phyloP scores from a whole-genome alignment of 352 stramenopile species.

The Pythium oligandrum region DNA sequence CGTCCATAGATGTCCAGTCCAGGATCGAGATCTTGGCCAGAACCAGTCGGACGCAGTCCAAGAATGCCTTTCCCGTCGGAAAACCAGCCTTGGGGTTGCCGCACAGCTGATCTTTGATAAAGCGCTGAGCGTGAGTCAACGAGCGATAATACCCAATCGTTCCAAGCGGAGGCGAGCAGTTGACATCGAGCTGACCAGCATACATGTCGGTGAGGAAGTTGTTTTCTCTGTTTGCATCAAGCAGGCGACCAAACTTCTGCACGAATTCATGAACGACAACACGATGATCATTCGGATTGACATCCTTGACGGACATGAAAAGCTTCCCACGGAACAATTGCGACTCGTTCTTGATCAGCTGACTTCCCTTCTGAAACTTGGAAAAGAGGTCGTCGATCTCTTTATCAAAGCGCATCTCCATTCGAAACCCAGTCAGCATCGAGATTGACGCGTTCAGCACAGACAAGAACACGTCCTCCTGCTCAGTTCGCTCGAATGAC shows the following conservation, averaged over 20 bases:
- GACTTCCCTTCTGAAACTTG: slow-evolving; percentile 60
- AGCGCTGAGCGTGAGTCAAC: slow-evolving; percentile 29
- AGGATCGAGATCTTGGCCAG: slow-evolving; percentile 73
- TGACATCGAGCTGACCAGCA: slow-evolving; percentile 44
- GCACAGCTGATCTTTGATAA: slow-evolving; percentile 29
- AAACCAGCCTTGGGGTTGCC: slow-evolving; percentile 27
- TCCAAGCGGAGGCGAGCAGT: slow-evolving; percentile 63
- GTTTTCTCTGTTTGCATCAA: slow-evolving; percentile 45
- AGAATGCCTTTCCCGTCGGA: slow-evolving; percentile 38
- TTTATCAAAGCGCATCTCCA: slow-evolving; percentile 77
- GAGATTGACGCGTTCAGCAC: slow-evolving; percentile 68
- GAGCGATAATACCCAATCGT: slow-evolving; percentile 64
- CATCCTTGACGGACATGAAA: slow-evolving; percentile 74
- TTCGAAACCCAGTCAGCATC: slow-evolving; percentile 69
- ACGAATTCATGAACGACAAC: slow-evolving; percentile 47
- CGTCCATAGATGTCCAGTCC: slow-evolving; percentile 69
- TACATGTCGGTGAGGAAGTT: slow-evolving; percentile 74
- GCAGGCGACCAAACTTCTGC: slow-evolving; percentile 36
- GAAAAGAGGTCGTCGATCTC: slow-evolving; percentile 64
- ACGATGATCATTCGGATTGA: slow-evolving; percentile 59
- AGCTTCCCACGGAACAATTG: slow-evolving; percentile 52
- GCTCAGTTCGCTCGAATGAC: slow-evolving; percentile 66
- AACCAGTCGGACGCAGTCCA: slow-evolving; percentile 65
- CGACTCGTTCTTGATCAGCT: slow-evolving; percentile 57
- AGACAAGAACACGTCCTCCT: slow-evolving; percentile 74